These are phyloP conservation scores for Knoxdaviesia proteae DNA, from an alignment of 2,329 filamentous ascomycete species.

Conservation along the genomic window DNA sequence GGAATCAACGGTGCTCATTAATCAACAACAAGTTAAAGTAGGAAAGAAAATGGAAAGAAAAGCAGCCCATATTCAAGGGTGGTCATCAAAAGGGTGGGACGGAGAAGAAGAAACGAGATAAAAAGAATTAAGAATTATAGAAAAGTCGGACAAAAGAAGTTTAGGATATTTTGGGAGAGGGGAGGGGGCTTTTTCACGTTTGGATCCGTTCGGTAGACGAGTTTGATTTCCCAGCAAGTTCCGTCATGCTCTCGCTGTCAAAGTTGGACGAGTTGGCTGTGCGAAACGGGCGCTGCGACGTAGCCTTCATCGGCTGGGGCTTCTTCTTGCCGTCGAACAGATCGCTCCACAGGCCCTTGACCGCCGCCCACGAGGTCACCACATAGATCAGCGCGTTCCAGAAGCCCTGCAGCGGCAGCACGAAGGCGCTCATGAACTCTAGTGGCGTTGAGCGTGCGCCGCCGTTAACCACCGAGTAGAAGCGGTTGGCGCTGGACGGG, in stretches of 20 bases:
- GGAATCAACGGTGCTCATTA: not conserved
- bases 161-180: too few species aligned
- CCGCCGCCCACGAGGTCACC: constrained; percentile 38
- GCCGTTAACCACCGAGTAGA: constrained; percentile 39
- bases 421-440: constrained; percentile 45
- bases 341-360: constrained; percentile 13
- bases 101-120: too few species aligned
- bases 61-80: not conserved
- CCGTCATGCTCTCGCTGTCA: constrained; percentile 30
- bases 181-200: too few species aligned
- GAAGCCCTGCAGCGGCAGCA: constrained; percentile 56
- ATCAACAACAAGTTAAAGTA: not conserved
- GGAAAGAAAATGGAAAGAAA: not conserved
- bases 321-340: constrained; percentile 7
- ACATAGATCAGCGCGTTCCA: constrained; percentile 60
- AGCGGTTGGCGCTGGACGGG: constrained; percentile 49
- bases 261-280: constrained; percentile 7
- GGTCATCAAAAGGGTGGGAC: too few species aligned
- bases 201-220: too few species aligned
- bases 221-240: constrained; percentile 15
- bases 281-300: too few species aligned
- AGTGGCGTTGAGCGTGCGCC: constrained; percentile 29
- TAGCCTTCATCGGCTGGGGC: too few species aligned
- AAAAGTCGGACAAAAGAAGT: too few species aligned
- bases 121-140: too few species aligned